phyloP scores from a whole-genome alignment of 441 rosid genomes.

The Metrosideros polymorpha region DNA sequence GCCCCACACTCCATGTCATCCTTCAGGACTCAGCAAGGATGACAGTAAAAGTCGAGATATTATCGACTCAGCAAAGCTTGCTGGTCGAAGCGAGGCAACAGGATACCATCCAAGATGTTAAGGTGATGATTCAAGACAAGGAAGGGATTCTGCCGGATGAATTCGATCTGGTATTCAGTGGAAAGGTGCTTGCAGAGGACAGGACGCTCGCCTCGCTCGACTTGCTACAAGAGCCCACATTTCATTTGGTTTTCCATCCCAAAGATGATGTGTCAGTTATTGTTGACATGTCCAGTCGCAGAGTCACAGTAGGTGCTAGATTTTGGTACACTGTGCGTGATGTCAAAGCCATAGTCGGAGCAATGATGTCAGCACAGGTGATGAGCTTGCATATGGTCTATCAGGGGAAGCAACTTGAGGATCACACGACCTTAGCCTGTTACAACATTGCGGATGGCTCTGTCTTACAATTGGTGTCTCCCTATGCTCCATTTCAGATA shows the following conservation, averaged over 20 bases:
- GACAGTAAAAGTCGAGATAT: conserved; percentile 8
- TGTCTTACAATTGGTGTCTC: background rate
- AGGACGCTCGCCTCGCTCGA: conserved; percentile 12
- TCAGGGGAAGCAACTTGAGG: conserved; percentile 18
- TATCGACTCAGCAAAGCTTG: background rate
- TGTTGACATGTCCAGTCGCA: conserved; percentile 8
- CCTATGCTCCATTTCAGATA: background rate
- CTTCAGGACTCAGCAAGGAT: background rate
- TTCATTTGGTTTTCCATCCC: conserved; percentile 9
- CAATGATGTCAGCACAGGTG: background rate
- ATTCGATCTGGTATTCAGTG: conserved; percentile 10
- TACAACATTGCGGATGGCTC: conserved; percentile 1
- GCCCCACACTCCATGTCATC: conserved; percentile 4
- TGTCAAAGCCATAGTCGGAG: conserved; percentile 16
- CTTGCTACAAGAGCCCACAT: conserved; percentile 5
- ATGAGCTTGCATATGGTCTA: background rate
- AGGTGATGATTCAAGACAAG: conserved; percentile 10
- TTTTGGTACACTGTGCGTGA: conserved; percentile 6
- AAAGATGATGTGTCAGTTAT: conserved; percentile 8
- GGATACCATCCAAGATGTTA: conserved; percentile 12
- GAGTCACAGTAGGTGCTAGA: conserved; percentile 9
- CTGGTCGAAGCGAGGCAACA: conserved; percentile 1
- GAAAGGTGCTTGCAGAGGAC: conserved; percentile 17
- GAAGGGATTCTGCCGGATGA: conserved; percentile 7
- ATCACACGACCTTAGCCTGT: conserved; percentile 18